Conservation (phyloP, 108 stramenopile species). For the Bacterosira constricta region DNA sequence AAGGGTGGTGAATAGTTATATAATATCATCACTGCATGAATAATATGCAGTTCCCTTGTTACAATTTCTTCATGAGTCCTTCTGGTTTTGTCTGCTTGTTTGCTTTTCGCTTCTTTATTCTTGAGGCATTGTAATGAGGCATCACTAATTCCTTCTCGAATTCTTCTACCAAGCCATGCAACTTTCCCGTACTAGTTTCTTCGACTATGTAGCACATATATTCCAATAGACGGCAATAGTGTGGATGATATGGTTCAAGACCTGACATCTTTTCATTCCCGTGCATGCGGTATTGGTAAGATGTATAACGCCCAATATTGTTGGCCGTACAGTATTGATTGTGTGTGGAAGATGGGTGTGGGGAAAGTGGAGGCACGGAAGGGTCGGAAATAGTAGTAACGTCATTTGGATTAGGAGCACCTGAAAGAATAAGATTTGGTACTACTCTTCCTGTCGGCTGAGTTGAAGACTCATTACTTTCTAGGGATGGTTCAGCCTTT, state of each 20-base stretch:
- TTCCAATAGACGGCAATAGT: conserved; percentile 38
- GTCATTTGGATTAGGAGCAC: conserved; percentile 32
- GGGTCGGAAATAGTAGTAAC: not conserved
- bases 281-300: not conserved
- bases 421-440: conserved; percentile 27
- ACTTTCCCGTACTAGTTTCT: conserved; percentile 19
- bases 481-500: not conserved
- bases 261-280: not conserved
- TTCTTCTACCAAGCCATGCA: conserved; percentile 19
- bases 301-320: conserved; percentile 14
- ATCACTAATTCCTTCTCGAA: conserved; percentile 26
- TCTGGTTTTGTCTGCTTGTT: too few species aligned
- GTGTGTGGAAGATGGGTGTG: not conserved
- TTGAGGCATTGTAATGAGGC: too few species aligned
- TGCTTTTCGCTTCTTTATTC: too few species aligned
- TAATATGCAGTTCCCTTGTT: too few species aligned
- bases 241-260: conserved; percentile 15
- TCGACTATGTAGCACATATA: conserved; percentile 35
- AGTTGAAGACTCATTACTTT: not conserved
- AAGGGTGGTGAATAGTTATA: too few species aligned
- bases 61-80: too few species aligned
- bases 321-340: not conserved
- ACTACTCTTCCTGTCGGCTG: conserved; percentile 5
- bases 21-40: too few species aligned
- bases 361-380: not conserved